Percentiles rank a stretch among this genome's conserved stretches.
These are phyloP conservation scores for Stenogyne calaminthoides DNA, from an alignment of 305 asterid genomes.

Conservation along the genomic window DNA sequence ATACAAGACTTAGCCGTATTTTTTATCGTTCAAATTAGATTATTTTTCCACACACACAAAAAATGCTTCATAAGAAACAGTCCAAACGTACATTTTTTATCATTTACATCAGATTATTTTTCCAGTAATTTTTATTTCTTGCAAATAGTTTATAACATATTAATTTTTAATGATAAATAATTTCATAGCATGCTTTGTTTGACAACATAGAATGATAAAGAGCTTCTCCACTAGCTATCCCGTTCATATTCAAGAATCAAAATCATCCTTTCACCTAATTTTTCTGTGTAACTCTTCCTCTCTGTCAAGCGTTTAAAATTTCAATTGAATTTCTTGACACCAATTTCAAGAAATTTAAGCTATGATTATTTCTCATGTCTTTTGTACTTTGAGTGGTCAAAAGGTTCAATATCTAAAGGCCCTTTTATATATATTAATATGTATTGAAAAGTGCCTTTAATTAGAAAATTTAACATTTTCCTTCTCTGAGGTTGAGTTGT, in stretches of 20 bases:
- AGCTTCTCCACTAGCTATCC: constrained; percentile 27
- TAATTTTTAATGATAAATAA: no score
- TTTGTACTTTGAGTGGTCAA: constrained; percentile 55
- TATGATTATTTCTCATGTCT: constrained; percentile 35
- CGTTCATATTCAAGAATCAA: constrained; percentile 13
- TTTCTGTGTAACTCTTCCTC: not conserved
- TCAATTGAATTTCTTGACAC: constrained; percentile 29
- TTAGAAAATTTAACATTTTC: constrained; percentile 6
- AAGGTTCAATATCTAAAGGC: constrained; percentile 44
- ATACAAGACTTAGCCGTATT: no score
- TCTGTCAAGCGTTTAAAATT: not conserved
- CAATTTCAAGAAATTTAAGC: constrained; percentile 43
- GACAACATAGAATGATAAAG: constrained; percentile 24
- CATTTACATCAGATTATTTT: not conserved
- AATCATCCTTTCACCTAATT: not conserved
- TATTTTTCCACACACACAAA: not conserved
- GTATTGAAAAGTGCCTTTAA: constrained; percentile 32
- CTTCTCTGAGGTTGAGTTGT: constrained; percentile 35
- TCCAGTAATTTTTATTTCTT: not conserved
- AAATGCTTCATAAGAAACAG: no score
- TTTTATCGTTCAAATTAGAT: not conserved
- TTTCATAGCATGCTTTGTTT: constrained; percentile 18
- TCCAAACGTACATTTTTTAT: not conserved
- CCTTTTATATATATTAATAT: constrained; percentile 32
- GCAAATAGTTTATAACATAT: no score